Conservation (phyloP, 2,329 filamentous ascomycete species). For the Colletotrichum sp. region DNA sequence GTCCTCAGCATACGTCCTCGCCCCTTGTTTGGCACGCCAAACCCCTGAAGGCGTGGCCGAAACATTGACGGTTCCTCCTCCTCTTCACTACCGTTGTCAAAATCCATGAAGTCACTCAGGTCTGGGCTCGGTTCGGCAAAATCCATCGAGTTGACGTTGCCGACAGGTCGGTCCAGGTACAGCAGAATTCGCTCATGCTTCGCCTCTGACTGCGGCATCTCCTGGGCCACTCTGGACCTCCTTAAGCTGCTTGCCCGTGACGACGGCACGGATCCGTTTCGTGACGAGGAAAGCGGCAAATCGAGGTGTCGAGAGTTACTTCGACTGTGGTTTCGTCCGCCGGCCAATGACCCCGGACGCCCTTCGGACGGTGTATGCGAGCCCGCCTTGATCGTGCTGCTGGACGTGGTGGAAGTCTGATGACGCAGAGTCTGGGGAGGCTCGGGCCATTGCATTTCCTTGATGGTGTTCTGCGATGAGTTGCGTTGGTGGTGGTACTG, state of each 20-base stretch:
- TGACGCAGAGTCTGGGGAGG: constrained; percentile 18
- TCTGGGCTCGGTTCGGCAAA: constrained; percentile 39
- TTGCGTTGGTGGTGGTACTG: constrained; percentile 10
- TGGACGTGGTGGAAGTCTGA: constrained; percentile 20
- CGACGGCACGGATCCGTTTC: neutral
- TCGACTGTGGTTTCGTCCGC: neutral
- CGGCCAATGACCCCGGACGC: neutral
- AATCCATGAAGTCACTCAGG: constrained; percentile 43
- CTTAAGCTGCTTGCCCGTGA: neutral
- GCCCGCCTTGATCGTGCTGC: constrained; percentile 16
- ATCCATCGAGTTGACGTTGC: constrained; percentile 28
- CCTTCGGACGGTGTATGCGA: neutral
- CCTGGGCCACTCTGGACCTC: neutral
- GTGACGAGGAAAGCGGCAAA: neutral
- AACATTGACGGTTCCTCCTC: constrained; percentile 16
- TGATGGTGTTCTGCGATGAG: constrained; percentile 18
- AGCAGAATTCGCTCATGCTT: constrained; percentile 34
- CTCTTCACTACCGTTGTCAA: constrained; percentile 29
- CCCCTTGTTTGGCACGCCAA: neutral
- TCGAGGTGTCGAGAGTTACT: neutral
- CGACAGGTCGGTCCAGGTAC: constrained; percentile 34
- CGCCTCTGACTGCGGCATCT: neutral
- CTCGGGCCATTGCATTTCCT: constrained; percentile 12
- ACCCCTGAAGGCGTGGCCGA: neutral
- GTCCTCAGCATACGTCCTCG: neutral